Percentiles rank a stretch among this genome's conserved stretches.
These are phyloP conservation scores for Datisca glomerata DNA, from an alignment of 306 rosid genomes.

Conservation along the genomic window DNA sequence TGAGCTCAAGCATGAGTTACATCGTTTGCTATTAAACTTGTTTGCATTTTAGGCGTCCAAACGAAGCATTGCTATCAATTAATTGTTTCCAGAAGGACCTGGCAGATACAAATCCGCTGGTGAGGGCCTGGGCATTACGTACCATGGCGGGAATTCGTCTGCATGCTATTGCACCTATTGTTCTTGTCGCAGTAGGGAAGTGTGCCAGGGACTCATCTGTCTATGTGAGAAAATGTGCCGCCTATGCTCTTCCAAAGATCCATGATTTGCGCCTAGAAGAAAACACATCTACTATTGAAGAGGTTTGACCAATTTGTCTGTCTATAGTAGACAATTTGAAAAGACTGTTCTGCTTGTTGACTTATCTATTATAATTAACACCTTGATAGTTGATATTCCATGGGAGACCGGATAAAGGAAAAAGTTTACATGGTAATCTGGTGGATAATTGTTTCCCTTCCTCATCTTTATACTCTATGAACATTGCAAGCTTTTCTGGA, in stretches of 20 bases:
- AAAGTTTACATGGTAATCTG: background rate
- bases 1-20: too few species aligned
- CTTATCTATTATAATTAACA: background rate
- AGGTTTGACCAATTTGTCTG: conserved; percentile 35
- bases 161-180: conserved; percentile 81
- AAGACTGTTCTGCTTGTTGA: background rate
- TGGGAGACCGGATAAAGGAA: conserved; percentile 1
- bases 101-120: conserved; percentile 73
- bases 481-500: background rate
- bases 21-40: too few species aligned
- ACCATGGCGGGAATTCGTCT: conserved; percentile 96
- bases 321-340: too few species aligned
- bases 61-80: conserved; percentile 87
- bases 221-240: conserved; percentile 86
- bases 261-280: conserved; percentile 87
- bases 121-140: conserved; percentile 95
- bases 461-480: background rate
- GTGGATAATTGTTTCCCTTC: background rate
- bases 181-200: conserved; percentile 75
- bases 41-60: conserved; percentile 65
- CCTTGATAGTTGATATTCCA: background rate
- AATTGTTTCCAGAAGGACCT: conserved; percentile 91
- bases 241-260: conserved; percentile 92
- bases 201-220: conserved; percentile 94
- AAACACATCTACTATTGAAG: conserved; percentile 56